These are phyloP conservation scores for Orobanche coerulescens DNA, from an alignment of 257 asterid genomes.

Conservation along the genomic window DNA sequence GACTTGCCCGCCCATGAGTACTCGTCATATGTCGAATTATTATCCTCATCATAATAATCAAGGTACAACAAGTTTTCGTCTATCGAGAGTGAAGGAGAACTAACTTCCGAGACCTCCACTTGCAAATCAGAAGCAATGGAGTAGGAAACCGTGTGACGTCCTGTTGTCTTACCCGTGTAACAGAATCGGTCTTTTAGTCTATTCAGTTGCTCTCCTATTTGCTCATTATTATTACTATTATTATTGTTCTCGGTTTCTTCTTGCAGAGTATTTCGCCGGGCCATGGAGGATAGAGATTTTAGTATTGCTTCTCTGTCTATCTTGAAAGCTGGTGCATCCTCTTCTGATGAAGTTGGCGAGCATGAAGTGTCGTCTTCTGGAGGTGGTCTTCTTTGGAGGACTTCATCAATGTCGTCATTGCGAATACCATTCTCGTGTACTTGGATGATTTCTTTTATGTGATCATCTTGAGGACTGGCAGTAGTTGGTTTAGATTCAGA, in stretches of 20 bases:
- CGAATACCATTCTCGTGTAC: slow-evolving; percentile 2
- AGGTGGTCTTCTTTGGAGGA: slow-evolving; percentile 24
- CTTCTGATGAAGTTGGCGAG: slow-evolving; percentile 50
- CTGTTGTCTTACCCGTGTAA: slow-evolving; percentile 22
- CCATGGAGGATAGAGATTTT: slow-evolving; percentile 51
- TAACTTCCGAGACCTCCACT: slow-evolving; percentile 76
- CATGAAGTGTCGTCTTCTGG: slow-evolving; percentile 16
- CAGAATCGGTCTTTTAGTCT: slow-evolving; percentile 30
- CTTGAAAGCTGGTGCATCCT: slow-evolving; percentile 35
- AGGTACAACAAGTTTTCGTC: slow-evolving; percentile 36
- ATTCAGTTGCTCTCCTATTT: not conserved
- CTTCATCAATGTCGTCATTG: not conserved
- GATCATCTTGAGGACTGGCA: slow-evolving; percentile 27
- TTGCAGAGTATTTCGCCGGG: slow-evolving; percentile 32
- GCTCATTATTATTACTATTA: slow-evolving; percentile 21
- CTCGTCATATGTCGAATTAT: slow-evolving; percentile 16
- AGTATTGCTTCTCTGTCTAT: slow-evolving; percentile 63
- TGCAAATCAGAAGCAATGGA: slow-evolving; percentile 85
- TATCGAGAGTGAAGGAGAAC: slow-evolving; percentile 51
- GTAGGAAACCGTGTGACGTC: slow-evolving; percentile 33
- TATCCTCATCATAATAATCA: slow-evolving; percentile 20
- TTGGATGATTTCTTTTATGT: slow-evolving; percentile 37
- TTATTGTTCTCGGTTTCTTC: too few relatives aligned
- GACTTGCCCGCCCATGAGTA: slow-evolving; percentile 29
- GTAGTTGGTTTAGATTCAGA: slow-evolving; percentile 23